Conservation (phyloP, 2,329 filamentous ascomycete genomes). For the Hymenoscyphus linearis region DNA sequence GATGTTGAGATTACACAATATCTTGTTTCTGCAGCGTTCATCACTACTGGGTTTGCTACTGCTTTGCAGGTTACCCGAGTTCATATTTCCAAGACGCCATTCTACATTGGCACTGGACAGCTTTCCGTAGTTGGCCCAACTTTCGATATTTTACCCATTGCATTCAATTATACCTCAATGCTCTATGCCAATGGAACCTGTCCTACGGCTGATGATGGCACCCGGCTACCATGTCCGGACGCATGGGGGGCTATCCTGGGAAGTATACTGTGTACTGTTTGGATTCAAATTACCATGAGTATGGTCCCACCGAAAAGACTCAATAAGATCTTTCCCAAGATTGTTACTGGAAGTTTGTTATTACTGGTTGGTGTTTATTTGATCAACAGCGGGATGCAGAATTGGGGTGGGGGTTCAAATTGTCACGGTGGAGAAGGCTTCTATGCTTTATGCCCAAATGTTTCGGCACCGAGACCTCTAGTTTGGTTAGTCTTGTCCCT, state of each 20-base stretch:
- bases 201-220: constrained; percentile 50
- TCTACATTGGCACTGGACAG: constrained; percentile 59
- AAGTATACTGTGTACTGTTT: constrained; percentile 43
- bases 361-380: constrained; percentile 62
- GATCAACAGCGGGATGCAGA: constrained; percentile 56
- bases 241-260: constrained; percentile 63
- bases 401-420: constrained; percentile 63
- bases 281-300: constrained; percentile 57
- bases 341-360: constrained; percentile 64
- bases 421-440: constrained; percentile 43
- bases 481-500: constrained; percentile 37
- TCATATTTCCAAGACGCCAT: constrained; percentile 57
- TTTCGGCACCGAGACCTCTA: constrained; percentile 53
- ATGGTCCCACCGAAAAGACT: constrained; percentile 57
- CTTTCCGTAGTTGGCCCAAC: constrained; percentile 65
- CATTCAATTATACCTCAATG: constrained; percentile 54
- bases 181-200: constrained; percentile 63
- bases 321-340: constrained; percentile 60
- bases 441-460: constrained; percentile 52
- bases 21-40: constrained; percentile 63
- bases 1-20: constrained; percentile 51
- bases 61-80: constrained; percentile 62
- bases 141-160: constrained; percentile 62
- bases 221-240: constrained; percentile 54
- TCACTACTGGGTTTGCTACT: constrained; percentile 61